Evolutionary conservation across 2,329 filamentous ascomycete species (phyloP).

Genomic region (Venturiaceae sp.): DNA sequence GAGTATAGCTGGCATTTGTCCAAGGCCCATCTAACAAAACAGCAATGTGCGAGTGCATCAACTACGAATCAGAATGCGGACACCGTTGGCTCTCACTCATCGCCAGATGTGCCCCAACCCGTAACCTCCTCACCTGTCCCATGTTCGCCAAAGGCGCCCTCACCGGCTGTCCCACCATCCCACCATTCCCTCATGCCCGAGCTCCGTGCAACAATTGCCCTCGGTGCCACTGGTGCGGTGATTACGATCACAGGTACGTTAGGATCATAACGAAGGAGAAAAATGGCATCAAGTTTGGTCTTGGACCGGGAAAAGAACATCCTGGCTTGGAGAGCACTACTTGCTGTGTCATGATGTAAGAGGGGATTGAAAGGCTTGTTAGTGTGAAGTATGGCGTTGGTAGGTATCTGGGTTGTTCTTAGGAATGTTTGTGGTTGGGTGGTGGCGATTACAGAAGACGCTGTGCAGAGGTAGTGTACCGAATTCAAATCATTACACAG

Average conservation of each 20-base stretch:
- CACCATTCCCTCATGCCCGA: not conserved
- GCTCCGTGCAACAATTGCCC: conserved; percentile 16
- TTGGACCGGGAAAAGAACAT: conserved; percentile 3
- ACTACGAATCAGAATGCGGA: conserved; percentile 35
- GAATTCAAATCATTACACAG: too few relatives aligned
- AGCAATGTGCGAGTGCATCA: conserved; percentile 37
- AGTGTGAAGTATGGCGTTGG: not conserved
- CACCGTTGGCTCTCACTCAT: conserved; percentile 40
- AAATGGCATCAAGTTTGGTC: conserved; percentile 6
- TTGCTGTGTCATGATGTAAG: conserved; percentile 3
- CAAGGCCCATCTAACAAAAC: not conserved
- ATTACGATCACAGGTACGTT: conserved; percentile 11
- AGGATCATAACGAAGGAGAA: not conserved
- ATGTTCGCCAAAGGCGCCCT: conserved; percentile 16
- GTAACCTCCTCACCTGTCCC: conserved; percentile 31
- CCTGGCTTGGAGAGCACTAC: not conserved
- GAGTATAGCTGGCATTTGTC: not conserved
- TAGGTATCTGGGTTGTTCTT: not conserved
- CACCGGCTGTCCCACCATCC: not conserved
- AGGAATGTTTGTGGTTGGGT: not conserved
- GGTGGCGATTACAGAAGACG: too few relatives aligned
- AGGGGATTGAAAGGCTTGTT: not conserved
- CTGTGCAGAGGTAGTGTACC: too few relatives aligned
- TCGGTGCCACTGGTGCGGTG: conserved; percentile 12
- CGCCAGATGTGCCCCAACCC: conserved; percentile 29